Conservation (phyloP, 495 filamentous ascomycete genomes). For the Penicillium maclennaniae region DNA sequence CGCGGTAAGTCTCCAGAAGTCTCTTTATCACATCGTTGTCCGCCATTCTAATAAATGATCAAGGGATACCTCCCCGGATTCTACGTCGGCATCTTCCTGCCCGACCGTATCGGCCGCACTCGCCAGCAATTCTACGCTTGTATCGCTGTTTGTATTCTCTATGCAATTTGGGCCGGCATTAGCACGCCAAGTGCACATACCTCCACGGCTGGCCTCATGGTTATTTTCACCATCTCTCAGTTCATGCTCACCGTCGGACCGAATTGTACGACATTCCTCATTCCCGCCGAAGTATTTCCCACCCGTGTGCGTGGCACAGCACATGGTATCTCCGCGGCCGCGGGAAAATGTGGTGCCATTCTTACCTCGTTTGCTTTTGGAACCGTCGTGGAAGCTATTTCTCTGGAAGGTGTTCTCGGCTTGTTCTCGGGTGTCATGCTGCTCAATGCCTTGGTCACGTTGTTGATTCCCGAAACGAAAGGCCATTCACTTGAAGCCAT, state of each 20-base stretch:
- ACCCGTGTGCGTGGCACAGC: conserved; percentile 26
- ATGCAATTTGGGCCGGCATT: conserved; percentile 32
- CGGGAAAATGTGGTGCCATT: conserved; percentile 26
- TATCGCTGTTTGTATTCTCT: conserved; percentile 25
- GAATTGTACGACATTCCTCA: conserved; percentile 31
- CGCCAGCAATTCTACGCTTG: conserved; percentile 31
- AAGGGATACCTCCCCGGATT: conserved; percentile 34
- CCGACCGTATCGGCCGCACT: conserved; percentile 28
- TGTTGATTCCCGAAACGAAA: conserved; percentile 25
- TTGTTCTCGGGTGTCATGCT: conserved; percentile 28
- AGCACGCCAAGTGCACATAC: conserved; percentile 22
- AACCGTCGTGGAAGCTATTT: conserved; percentile 21
- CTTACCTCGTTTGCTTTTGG: conserved; percentile 26
- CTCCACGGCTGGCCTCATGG: conserved; percentile 28
- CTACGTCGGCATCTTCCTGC: conserved; percentile 33
- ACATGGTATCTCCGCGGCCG: conserved; percentile 24
- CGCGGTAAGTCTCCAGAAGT: conserved; percentile 11
- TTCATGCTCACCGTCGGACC: conserved; percentile 27
- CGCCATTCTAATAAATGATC: neutral
- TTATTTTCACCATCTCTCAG: conserved; percentile 28
- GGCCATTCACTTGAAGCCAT: neutral
- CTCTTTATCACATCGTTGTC: neutral
- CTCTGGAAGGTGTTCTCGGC: conserved; percentile 24
- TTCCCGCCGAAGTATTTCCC: conserved; percentile 27
- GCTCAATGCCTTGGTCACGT: conserved; percentile 22